Evolutionary conservation across 31 red algal genomes (phyloP), one percentile per base, ranked within the genome.

Genomic region (Porphyra umbilicalis): DNA sequence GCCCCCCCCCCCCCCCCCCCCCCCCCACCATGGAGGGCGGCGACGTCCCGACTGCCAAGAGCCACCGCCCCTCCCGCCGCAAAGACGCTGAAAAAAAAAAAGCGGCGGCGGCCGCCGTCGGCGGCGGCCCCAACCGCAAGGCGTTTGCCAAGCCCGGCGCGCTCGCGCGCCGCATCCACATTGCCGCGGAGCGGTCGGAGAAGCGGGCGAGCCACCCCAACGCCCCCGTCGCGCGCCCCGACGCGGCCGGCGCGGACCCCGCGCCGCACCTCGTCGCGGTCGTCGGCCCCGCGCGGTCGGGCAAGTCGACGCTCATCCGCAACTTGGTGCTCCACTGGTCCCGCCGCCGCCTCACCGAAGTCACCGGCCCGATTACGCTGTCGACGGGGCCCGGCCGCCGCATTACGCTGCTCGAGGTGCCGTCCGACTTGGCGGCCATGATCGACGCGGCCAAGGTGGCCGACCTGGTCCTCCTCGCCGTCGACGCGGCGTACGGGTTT

Each of bases 371-470:
- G 20, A 83, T 96, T 39, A 99, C 98, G 34, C 42, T 97, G 34
- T 92, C 97, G 29, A 84, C 92, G 11, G 92, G 94, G 4, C 82
- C 82, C 34, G 80, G 79, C 0, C 89, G 86, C 83, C 87, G 98
- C 32, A 57, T 99, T 79, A 99, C 94, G 30, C 93, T 99, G 36
- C 13, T 99, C 36, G 98, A 99, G 80, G 92, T 99, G 34, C 81
- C 83, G 33, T 33, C 81, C n/a, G 94, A 97, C 39, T 82, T 99
- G 33, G 75, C 84, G 33, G 80, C 86, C 71, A 99, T 99, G 94
- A 89, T 99, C 67, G 98, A 99, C 83, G 98, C 92, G 33, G 98
- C 98, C 67, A 99, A 99, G 68, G 89, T 99, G 38, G 94, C 94
- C 4, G 98, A 99, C 83, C 88, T 99, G 32, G 95, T 95, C 8